A percentile compares a stretch with the other conserved stretches of the same genome.
Conservation (phyloP, 1,139 yeast species). For the Nadsonia commutata region DNA sequence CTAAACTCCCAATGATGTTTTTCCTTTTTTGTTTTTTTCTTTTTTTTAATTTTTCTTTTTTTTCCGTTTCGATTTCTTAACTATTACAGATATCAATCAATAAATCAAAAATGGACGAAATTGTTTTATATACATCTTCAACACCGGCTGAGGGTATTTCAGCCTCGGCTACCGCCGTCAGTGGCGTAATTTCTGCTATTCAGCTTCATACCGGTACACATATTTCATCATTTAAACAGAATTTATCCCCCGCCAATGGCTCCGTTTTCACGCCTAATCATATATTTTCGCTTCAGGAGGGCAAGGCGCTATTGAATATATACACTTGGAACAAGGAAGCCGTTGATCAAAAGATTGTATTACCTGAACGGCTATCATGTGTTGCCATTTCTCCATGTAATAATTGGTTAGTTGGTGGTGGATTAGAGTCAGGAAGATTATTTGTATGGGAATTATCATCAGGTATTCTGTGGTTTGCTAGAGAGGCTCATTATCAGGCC, state of each 20-base stretch:
- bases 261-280: constrained; percentile 33
- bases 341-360: constrained; percentile 67
- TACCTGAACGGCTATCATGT: constrained; percentile 66
- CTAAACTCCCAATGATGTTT: background rate
- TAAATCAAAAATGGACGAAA: constrained; percentile 37
- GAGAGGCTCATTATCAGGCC: constrained; percentile 76
- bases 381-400: constrained; percentile 35
- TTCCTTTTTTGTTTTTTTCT: background rate
- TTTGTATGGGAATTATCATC: constrained; percentile 80
- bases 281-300: constrained; percentile 46
- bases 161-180: constrained; percentile 1
- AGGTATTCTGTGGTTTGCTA: constrained; percentile 57
- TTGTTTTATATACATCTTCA: constrained; percentile 29
- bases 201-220: constrained; percentile 16
- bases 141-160: constrained; percentile 24
- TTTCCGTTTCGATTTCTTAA: background rate
- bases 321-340: constrained; percentile 70
- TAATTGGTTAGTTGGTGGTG: constrained; percentile 55
- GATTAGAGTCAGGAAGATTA: constrained; percentile 55
- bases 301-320: constrained; percentile 60
- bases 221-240: constrained; percentile 15
- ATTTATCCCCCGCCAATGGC: constrained; percentile 30
- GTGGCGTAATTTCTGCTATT: constrained; percentile 11
- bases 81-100: background rate
- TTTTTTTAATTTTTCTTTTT: background rate